These are phyloP conservation scores for Silene uniflora DNA, from an alignment of 148 eudicot genomes.

Conservation along the genomic window DNA sequence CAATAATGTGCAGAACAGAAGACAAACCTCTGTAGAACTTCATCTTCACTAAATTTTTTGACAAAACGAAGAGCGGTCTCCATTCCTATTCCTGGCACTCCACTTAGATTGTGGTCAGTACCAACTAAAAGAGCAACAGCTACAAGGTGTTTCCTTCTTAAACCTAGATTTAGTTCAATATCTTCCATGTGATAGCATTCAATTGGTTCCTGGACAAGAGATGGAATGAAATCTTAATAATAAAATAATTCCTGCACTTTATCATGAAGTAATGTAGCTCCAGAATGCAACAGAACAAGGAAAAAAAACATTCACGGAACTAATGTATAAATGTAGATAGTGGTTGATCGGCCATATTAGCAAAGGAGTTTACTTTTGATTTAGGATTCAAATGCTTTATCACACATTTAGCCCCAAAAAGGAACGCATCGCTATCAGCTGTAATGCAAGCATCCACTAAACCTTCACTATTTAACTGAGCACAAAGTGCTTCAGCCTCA, in stretches of 20 bases:
- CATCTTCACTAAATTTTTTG: conserved; percentile 63
- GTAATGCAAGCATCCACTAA: conserved; percentile 92
- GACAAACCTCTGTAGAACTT: conserved; percentile 66
- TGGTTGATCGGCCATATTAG: neutral
- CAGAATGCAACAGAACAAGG: neutral
- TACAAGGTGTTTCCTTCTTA: conserved; percentile 83
- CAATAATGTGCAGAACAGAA: conserved; percentile 16
- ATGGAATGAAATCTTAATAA: conserved; percentile 9
- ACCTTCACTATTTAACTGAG: conserved; percentile 74
- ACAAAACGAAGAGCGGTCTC: conserved; percentile 89
- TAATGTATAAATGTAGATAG: neutral
- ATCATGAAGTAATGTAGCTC: neutral
- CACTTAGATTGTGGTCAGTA: conserved; percentile 72
- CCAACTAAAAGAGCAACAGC: conserved; percentile 91
- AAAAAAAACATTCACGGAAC: neutral
- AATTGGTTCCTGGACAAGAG: conserved; percentile 65
- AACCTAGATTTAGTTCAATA: conserved; percentile 70
- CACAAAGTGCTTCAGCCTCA: conserved; percentile 97
- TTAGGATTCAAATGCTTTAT: conserved; percentile 63
- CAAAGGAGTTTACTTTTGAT: conserved; percentile 46
- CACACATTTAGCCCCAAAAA: conserved; percentile 80
- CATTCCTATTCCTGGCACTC: conserved; percentile 81
- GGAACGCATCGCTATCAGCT: conserved; percentile 90
- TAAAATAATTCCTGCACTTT: neutral
- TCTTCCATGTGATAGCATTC: conserved; percentile 82